A percentile compares a stretch with the other conserved stretches of the same genome.
These are phyloP conservation scores for Apiospora koreana DNA, from an alignment of 2,329 filamentous ascomycete genomes.

Conservation along the genomic window DNA sequence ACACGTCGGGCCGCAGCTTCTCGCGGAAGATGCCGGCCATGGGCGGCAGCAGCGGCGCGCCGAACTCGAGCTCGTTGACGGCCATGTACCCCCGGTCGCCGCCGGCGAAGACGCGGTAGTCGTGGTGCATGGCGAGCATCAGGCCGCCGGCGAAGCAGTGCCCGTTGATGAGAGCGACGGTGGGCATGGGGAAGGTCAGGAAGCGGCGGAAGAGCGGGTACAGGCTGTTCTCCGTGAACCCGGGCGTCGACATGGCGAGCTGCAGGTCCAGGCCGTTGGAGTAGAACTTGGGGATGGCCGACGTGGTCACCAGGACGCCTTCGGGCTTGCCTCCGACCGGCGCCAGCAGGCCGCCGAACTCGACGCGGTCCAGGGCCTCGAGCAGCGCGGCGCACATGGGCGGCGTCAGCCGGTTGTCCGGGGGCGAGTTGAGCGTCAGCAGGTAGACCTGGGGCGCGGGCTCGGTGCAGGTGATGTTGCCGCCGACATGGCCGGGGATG, in stretches of 20 bases:
- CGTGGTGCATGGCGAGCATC: constrained; percentile 80
- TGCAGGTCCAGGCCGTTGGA: constrained; percentile 80
- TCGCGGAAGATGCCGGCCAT: constrained; percentile 76
- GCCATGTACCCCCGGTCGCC: constrained; percentile 71
- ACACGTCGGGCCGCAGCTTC: constrained; percentile 60
- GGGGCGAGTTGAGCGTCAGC: constrained; percentile 68
- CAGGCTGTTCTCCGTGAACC: constrained; percentile 62
- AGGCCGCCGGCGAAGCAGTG: constrained; percentile 82
- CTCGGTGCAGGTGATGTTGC: constrained; percentile 62
- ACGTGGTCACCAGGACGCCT: constrained; percentile 75
- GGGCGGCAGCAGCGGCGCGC: constrained; percentile 70
- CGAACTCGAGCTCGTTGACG: constrained; percentile 80
- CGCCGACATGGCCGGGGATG: constrained; percentile 47
- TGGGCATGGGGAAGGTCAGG: constrained; percentile 78
- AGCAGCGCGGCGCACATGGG: constrained; percentile 68
- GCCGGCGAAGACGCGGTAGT: constrained; percentile 75
- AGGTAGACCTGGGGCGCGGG: constrained; percentile 67
- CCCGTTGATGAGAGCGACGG: constrained; percentile 75
- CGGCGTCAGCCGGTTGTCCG: constrained; percentile 75
- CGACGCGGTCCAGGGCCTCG: constrained; percentile 73
- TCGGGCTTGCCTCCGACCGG: neutral
- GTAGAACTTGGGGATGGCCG: constrained; percentile 76
- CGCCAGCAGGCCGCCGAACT: constrained; percentile 44
- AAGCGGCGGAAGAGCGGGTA: constrained; percentile 68
- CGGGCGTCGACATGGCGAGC: constrained; percentile 59